Conservation (phyloP, 2,329 filamentous ascomycete genomes). For the Coleophoma eucalyptorum region DNA sequence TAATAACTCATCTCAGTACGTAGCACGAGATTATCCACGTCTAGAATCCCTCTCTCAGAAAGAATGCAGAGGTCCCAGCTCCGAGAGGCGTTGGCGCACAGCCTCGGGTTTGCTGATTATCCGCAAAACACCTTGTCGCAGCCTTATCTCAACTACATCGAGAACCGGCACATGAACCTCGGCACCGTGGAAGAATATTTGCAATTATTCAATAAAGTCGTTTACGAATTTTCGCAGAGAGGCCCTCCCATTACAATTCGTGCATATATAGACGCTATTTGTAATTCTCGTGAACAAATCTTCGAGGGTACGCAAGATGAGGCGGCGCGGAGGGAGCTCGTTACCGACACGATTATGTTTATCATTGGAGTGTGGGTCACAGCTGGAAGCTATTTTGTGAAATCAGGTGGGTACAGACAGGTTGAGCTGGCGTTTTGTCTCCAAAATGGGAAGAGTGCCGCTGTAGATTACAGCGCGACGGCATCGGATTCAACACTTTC, state of each 20-base stretch:
- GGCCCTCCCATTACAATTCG: not conserved
- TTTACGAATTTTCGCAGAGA: not conserved
- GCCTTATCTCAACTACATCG: constrained; percentile 3
- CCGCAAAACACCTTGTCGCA: not conserved
- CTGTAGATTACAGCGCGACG: not conserved
- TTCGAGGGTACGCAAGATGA: not conserved
- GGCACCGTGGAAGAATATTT: not conserved
- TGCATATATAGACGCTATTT: not conserved
- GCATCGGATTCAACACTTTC: not conserved
- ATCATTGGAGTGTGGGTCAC: constrained; percentile 2
- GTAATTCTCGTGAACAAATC: not conserved
- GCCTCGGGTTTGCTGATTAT: not conserved
- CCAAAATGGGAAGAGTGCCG: not conserved
- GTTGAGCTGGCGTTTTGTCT: constrained; percentile 1
- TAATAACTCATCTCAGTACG: too few relatives aligned
- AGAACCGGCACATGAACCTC: not conserved
- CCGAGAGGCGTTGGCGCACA: not conserved
- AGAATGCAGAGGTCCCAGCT: too few relatives aligned
- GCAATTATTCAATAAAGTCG: not conserved
- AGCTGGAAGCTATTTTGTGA: constrained; percentile 1
- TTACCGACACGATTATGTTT: not conserved
- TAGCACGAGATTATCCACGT: too few relatives aligned
- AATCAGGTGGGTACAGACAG: not conserved
- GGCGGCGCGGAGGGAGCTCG: not conserved
- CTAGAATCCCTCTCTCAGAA: too few relatives aligned